Conservation (phyloP, 1,284 basidiomycete species). For the Pseudozyma hubeiensis region DNA sequence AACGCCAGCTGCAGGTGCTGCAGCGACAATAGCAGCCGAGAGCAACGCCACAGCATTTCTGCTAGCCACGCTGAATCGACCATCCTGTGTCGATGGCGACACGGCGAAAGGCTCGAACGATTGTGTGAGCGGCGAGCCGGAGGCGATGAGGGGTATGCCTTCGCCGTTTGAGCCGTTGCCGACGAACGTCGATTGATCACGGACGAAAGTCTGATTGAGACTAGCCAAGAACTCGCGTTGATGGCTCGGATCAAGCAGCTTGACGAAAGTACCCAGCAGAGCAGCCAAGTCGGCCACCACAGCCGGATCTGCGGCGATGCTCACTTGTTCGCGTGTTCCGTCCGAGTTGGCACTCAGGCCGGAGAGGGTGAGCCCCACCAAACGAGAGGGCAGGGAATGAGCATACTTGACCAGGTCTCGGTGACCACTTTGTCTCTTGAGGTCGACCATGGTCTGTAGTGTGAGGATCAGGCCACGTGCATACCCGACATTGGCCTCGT, state of each 20-base stretch:
- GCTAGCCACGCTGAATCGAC: slow-evolving; percentile 6
- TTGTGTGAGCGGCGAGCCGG: slow-evolving; percentile 7
- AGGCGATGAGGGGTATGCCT: slow-evolving; percentile 9
- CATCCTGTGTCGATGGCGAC: too few relatives aligned
- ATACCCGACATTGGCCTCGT: slow-evolving; percentile 59
- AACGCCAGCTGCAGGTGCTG: slow-evolving; percentile 18
- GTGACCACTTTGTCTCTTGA: slow-evolving; percentile 48
- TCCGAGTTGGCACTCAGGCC: slow-evolving; percentile 11
- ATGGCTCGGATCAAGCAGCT: slow-evolving; percentile 31
- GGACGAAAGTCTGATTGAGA: slow-evolving; percentile 43
- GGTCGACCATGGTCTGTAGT: slow-evolving; percentile 59
- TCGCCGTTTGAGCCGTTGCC: background rate
- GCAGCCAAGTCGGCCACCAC: slow-evolving; percentile 55
- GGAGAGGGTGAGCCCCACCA: slow-evolving; percentile 43
- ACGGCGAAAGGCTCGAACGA: slow-evolving; percentile 1
- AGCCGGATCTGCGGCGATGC: slow-evolving; percentile 38
- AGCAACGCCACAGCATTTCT: slow-evolving; percentile 30
- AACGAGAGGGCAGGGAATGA: slow-evolving; percentile 39
- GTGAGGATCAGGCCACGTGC: slow-evolving; percentile 61
- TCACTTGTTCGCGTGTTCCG: background rate
- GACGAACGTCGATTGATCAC: slow-evolving; percentile 8
- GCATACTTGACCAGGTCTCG: slow-evolving; percentile 54
- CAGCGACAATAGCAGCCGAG: slow-evolving; percentile 37
- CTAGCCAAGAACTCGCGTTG: slow-evolving; percentile 47
- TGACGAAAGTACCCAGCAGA: slow-evolving; percentile 50